Base-by-base conservation (phyloP, 2,329 filamentous ascomycete genomes). In the Ophidiomyces ophidiicola region DNA sequence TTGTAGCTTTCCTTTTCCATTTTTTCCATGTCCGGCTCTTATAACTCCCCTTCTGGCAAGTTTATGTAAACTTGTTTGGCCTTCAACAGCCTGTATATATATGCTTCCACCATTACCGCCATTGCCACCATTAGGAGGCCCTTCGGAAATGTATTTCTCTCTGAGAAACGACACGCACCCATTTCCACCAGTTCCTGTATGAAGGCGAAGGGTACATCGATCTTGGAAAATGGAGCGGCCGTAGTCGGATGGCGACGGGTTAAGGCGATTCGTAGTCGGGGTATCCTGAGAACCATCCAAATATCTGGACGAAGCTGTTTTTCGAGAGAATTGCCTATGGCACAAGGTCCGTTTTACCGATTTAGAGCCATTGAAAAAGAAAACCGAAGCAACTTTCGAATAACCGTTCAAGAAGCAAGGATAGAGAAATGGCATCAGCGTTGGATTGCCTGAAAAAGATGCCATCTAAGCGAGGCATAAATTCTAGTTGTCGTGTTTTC, bases 91-190 rank as follows among this genome's bases (percentile, higher is more conserved):
- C 62, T 96, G 88, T 42, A 98, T 92, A 59, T 93, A 96, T 48
- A 98, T 70, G 52, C 82, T 92, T 26, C 90, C 90, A 45, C 90
- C 90, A 41, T 77, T 81, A 3, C 90, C 90, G 29, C 90, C 90
- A 56, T 98, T 86, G 44, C 90, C 90, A 34, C 90, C 90, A 59
- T 98, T 96, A 6, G 90, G 76, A 7, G 90, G 90, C 0, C 90
- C 90, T 47, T 93, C 79, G 31, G 79, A 75, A 20, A 94, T 70
- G 60, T 82, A 96, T 46, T 88, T 88, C 53, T 98, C 90, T 14
- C 88, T 80, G 30, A 92, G 66, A 57, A 96, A 98, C 0, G 90
- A 90, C 36, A 96, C 84, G 55, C 90, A 98, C 46, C 90, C 90
- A 54, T 90, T 79, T 6, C 90, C 90, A 18, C 90, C 90, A 2